Evolutionary conservation across 2,329 filamentous ascomycete genomes (phyloP).

Genomic region (Cadophora malorum): DNA sequence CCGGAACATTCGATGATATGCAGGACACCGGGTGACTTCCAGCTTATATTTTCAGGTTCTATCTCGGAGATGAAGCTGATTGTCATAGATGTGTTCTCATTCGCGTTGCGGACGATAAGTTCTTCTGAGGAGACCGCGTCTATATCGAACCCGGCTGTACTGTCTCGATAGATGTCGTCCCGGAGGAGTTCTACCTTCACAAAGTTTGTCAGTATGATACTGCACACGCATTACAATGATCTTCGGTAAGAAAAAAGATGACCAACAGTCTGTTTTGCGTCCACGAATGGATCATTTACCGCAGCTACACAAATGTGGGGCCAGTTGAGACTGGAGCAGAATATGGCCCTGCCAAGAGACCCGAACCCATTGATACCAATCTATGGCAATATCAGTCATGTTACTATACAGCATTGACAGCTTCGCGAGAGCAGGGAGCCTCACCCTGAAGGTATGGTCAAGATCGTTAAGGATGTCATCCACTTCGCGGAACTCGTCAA

Average conservation of each 20-base stretch:
- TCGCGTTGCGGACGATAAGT: background rate
- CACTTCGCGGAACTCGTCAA: slow-evolving; percentile 3
- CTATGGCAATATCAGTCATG: background rate
- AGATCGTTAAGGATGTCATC: background rate
- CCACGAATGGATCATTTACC: slow-evolving; percentile 4
- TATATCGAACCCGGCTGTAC: background rate
- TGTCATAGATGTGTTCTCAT: background rate
- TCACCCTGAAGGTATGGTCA: background rate
- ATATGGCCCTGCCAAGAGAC: background rate
- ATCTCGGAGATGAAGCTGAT: background rate
- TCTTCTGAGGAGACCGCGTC: background rate
- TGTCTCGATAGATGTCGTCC: background rate
- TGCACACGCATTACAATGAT: too few relatives aligned
- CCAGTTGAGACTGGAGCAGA: background rate
- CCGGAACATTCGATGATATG: slow-evolving; percentile 1
- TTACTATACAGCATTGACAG: background rate
- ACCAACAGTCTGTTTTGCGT: slow-evolving; percentile 11
- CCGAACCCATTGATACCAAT: slow-evolving; percentile 1
- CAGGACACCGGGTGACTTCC: slow-evolving; percentile 1
- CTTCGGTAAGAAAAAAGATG: too few relatives aligned
- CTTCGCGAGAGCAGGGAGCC: background rate
- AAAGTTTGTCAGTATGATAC: background rate
- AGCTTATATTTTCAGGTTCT: background rate
- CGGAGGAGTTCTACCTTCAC: background rate
- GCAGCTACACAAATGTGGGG: background rate